These are phyloP conservation scores for Cadophora luteo-olivacea DNA, from an alignment of 2,329 filamentous ascomycete genomes.

Conservation along the genomic window DNA sequence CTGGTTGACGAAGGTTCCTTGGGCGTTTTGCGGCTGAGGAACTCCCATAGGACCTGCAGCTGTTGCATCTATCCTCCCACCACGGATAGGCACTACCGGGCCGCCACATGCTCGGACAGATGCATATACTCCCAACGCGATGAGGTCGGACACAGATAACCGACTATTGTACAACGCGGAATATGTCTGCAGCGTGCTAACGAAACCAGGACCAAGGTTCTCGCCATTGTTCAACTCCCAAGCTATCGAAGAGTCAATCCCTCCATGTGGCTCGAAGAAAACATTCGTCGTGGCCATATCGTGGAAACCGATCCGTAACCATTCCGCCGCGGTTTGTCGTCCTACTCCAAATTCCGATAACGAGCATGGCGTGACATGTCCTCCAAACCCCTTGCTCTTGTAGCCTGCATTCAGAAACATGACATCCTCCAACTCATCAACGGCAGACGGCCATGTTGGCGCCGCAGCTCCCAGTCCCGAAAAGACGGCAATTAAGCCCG, in stretches of 20 bases:
- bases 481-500: slow-evolving; percentile 30
- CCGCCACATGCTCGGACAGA: slow-evolving; percentile 66
- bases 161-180: slow-evolving; percentile 58
- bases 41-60: slow-evolving; percentile 55
- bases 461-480: slow-evolving; percentile 47
- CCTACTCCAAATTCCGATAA: slow-evolving; percentile 59
- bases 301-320: slow-evolving; percentile 66
- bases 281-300: slow-evolving; percentile 64
- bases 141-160: slow-evolving; percentile 61
- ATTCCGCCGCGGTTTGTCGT: slow-evolving; percentile 65
- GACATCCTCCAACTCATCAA: slow-evolving; percentile 69
- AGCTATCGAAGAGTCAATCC: slow-evolving; percentile 65
- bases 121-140: slow-evolving; percentile 63
- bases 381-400: slow-evolving; percentile 60
- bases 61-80: slow-evolving; percentile 62
- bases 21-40: slow-evolving; percentile 62
- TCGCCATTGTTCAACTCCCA: slow-evolving; percentile 63
- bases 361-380: slow-evolving; percentile 62
- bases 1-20: slow-evolving; percentile 58
- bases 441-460: slow-evolving; percentile 65
- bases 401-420: slow-evolving; percentile 65
- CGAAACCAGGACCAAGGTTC: slow-evolving; percentile 62
- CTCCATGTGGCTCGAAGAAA: slow-evolving; percentile 53
- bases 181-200: slow-evolving; percentile 59
- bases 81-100: slow-evolving; percentile 58